phyloP scores from a whole-genome alignment of 805 yeast species.

The Yamadazyma insecticola region DNA sequence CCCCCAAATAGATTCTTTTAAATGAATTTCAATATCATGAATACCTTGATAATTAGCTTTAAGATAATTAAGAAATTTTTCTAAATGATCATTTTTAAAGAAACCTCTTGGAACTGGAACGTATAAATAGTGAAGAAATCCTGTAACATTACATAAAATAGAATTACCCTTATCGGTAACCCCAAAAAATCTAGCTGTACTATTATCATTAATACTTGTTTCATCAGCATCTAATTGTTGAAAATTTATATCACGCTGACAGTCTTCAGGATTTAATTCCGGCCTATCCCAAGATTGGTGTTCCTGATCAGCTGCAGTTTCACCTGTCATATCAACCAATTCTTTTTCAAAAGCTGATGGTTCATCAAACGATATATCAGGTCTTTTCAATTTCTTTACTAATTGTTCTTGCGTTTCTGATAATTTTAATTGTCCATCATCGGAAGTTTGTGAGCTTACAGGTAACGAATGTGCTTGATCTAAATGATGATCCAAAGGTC shows the following conservation, averaged over 20 bases:
- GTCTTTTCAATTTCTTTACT: constrained; percentile 30
- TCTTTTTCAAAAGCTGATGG: constrained; percentile 40
- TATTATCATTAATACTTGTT: constrained; percentile 49
- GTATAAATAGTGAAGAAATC: constrained; percentile 85
- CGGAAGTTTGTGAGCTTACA: constrained; percentile 18
- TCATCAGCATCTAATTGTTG: constrained; percentile 97
- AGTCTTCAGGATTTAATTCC: constrained; percentile 40
- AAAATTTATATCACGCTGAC: constrained; percentile 59
- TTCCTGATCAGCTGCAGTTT: constrained; percentile 26
- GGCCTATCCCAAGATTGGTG: constrained; percentile 53
- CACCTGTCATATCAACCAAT: constrained; percentile 32
- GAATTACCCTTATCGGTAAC: constrained; percentile 86
- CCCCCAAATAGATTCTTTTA: constrained; percentile 92
- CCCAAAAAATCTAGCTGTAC: constrained; percentile 83
- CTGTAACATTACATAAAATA: constrained; percentile 83
- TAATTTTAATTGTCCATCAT: constrained; percentile 19
- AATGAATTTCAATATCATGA: constrained; percentile 55
- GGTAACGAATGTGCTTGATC: constrained; percentile 31
- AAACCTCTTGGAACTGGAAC: constrained; percentile 88
- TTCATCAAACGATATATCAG: constrained; percentile 16
- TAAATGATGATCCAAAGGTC: constrained; percentile 2
- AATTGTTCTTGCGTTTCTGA: constrained; percentile 23
- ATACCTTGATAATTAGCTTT: constrained; percentile 52
- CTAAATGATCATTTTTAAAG: constrained; percentile 48
- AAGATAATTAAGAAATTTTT: constrained; percentile 42